Base-by-base conservation (phyloP, 1,284 basidiomycete species). In the Ustilago esculenta region DNA sequence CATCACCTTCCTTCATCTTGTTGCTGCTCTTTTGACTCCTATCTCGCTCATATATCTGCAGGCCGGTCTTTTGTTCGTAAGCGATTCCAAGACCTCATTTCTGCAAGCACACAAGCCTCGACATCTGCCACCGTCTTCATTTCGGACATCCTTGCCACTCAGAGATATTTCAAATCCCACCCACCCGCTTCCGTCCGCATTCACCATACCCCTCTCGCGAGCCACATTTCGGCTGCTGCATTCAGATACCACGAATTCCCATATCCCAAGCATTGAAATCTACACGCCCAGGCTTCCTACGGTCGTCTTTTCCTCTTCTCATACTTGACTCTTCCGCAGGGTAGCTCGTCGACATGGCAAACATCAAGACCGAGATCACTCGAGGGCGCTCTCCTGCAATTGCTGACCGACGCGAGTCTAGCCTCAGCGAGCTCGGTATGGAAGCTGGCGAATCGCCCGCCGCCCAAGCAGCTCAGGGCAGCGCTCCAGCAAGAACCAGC, bases 321-420 rank as follows among this genome's bases (percentile, higher is more conserved):
- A 5, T 39, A 12, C 49, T 43, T 21, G 5, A 2, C 4, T 17
- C 2, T 12, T 41, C 40, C 23, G 20, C 10, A 4, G 21, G 14
- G 9, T 6, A 4, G 12, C 21, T 14, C 12, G 18, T 17, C 39
- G 54, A 9, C 36, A 65, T 65, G 61, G 23, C 54, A 8, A 43
- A 25, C 35, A 54, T 51, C 48, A 63, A 63, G 44, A 49, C 54
- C 12, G 54, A 57, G 43, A 36, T 24, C 36, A 17, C 24, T 20
- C 54, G 66, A 20, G 65, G 65, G 10, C 58, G 65, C 12, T 68
- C 65, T 14, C 65, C 65, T 18, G 57, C 65, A n/a, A 58, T 47
- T 15, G 58, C 50, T 33, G 59, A 48, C n/a, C 47, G 58, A 44
- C 58, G 54, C 42, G 54, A 56, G 25, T 60, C 64, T 25, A 44